Conservation (phyloP, 108 stramenopile species). For the Cyclotella distinguenda region DNA sequence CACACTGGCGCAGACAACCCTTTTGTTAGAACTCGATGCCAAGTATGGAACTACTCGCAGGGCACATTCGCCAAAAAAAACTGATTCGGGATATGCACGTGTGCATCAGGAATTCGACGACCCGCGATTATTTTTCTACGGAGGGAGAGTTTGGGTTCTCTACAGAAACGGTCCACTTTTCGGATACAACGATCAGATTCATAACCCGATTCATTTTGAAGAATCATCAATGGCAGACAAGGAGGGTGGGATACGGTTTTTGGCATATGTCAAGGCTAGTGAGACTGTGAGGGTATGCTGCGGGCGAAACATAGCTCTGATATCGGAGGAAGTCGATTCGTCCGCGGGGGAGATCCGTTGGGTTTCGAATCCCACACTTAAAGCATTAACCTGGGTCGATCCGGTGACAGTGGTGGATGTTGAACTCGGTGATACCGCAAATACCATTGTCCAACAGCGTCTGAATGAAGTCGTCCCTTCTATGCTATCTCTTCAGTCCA, state of each 20-base stretch:
- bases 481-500: not conserved
- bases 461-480: not conserved
- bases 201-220: slow-evolving; percentile 72
- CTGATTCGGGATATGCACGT: slow-evolving; percentile 8
- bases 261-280: slow-evolving; percentile 63
- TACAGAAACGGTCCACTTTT: slow-evolving; percentile 81
- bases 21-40: slow-evolving; percentile 65
- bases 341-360: slow-evolving; percentile 4
- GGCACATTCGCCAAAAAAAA: slow-evolving; percentile 12
- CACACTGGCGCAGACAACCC: slow-evolving; percentile 60
- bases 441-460: not conserved
- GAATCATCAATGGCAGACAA: not conserved
- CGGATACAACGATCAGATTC: slow-evolving; percentile 84
- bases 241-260: slow-evolving; percentile 19
- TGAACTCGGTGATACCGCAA: slow-evolving; percentile 22
- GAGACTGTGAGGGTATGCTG: slow-evolving; percentile 79
- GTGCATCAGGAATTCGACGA: slow-evolving; percentile 69
- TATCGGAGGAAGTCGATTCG: slow-evolving; percentile 36
- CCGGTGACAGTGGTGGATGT: slow-evolving; percentile 79
- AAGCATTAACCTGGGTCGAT: slow-evolving; percentile 79
- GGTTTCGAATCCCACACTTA: too few relatives aligned
- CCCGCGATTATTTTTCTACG: slow-evolving; percentile 76
- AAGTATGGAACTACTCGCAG: slow-evolving; percentile 51
- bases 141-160: slow-evolving; percentile 61
- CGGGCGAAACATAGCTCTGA: slow-evolving; percentile 86